Percentiles rank a stretch among this genome's conserved stretches.
These are phyloP conservation scores for Boletus rubropictus DNA, from an alignment of 768 basidiomycete species.

Conservation along the genomic window DNA sequence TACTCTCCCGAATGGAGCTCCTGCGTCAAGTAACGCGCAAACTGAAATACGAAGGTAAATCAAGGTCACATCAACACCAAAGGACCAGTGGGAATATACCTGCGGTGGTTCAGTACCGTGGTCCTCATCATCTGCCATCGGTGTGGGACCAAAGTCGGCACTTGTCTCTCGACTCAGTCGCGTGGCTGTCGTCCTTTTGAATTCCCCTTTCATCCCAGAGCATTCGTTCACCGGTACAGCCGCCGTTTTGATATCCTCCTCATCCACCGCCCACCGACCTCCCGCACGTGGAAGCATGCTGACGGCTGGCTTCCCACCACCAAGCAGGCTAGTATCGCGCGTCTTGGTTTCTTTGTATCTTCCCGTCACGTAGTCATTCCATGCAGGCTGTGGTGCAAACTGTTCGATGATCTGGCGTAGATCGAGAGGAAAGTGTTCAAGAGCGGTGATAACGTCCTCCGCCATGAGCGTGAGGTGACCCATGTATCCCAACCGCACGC, in stretches of 20 bases:
- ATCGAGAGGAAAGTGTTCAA: slow-evolving; percentile 82
- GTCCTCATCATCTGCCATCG: slow-evolving; percentile 45
- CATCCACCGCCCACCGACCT: slow-evolving; percentile 66
- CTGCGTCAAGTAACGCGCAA: slow-evolving; percentile 71
- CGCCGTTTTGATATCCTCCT: slow-evolving; percentile 40
- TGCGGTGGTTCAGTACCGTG: slow-evolving; percentile 41
- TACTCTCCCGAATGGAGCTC: slow-evolving; percentile 64
- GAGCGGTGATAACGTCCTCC: slow-evolving; percentile 87
- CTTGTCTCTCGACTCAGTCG: slow-evolving; percentile 44
- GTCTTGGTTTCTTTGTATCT: slow-evolving; percentile 82
- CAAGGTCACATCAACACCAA: neutral
- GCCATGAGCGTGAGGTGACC: slow-evolving; percentile 93
- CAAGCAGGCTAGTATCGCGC: slow-evolving; percentile 72
- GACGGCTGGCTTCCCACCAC: slow-evolving; percentile 76
- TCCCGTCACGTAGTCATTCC: slow-evolving; percentile 87
- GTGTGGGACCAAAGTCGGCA: slow-evolving; percentile 60
- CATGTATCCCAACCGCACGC: slow-evolving; percentile 89
- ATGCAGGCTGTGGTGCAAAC: slow-evolving; percentile 70
- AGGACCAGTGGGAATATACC: slow-evolving; percentile 26
- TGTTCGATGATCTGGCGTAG: slow-evolving; percentile 57
- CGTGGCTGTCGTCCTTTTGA: slow-evolving; percentile 43
- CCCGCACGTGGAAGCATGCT: slow-evolving; percentile 29
- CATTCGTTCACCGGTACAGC: slow-evolving; percentile 18
- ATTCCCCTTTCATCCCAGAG: slow-evolving; percentile 47
- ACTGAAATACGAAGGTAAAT: slow-evolving; percentile 38